Conservation (phyloP, 1,284 basidiomycete species). For the Psilocybe mexicana region DNA sequence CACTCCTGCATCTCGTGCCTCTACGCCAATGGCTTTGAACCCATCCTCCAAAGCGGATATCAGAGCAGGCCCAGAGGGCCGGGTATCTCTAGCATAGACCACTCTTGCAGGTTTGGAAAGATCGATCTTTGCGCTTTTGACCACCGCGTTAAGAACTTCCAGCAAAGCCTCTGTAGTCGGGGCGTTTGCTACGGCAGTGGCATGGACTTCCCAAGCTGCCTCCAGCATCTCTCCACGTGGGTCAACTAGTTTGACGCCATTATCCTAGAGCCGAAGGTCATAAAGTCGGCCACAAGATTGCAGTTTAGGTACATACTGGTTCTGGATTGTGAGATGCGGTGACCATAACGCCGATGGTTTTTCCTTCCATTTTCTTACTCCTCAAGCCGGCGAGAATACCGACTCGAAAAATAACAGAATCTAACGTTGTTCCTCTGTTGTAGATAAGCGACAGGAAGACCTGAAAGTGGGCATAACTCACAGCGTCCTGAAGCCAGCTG, state of each 20-base stretch:
- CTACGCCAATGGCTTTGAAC: constrained; percentile 67
- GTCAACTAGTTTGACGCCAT: constrained; percentile 98
- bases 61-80: constrained; percentile 86
- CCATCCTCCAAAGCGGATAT: constrained; percentile 85
- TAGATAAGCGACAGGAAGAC: constrained; percentile 11
- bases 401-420: constrained; percentile 91
- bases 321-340: constrained; percentile 99
- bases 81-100: constrained; percentile 92
- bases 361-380: constrained; percentile 88
- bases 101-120: constrained; percentile 77
- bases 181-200: constrained; percentile 90
- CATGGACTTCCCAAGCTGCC: constrained; percentile 89
- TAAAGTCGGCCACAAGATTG: neutral
- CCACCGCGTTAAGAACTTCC: constrained; percentile 62
- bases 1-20: constrained; percentile 74
- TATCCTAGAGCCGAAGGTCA: constrained; percentile 67
- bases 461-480: constrained; percentile 43
- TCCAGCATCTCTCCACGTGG: constrained; percentile 99
- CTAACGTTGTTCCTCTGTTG: constrained; percentile 76
- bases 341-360: constrained; percentile 96
- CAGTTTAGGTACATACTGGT: constrained; percentile 51
- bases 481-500: constrained; percentile 93
- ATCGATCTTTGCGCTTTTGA: constrained; percentile 76
- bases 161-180: constrained; percentile 73
- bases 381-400: constrained; percentile 90